Evolutionary conservation across 139 green algal genomes (phyloP).

Genomic region (Astrephomene gubernaculifera): DNA sequence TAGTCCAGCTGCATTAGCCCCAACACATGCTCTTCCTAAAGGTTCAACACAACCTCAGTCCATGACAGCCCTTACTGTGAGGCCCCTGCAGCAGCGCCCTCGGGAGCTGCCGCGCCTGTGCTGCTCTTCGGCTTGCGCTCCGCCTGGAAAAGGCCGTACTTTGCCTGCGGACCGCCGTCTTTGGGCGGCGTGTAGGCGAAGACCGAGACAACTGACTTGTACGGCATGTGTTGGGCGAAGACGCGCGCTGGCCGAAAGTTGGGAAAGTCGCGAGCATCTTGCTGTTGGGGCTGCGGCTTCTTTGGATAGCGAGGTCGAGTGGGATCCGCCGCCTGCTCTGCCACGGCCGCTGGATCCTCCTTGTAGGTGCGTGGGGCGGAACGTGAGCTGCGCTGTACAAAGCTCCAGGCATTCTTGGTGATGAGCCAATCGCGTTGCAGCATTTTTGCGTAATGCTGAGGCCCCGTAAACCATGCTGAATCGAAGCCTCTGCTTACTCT

Average conservation of each 20-base stretch:
- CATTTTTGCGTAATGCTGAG: slow-evolving; percentile 46
- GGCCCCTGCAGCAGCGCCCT: too few species aligned
- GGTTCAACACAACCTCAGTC: too few species aligned
- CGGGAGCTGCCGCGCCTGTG: too few species aligned
- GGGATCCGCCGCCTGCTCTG: slow-evolving; percentile 3
- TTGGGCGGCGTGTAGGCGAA: slow-evolving; percentile 46
- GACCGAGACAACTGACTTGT: slow-evolving; percentile 50
- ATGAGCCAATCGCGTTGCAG: slow-evolving; percentile 57
- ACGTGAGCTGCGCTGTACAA: slow-evolving; percentile 38
- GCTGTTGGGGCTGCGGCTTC: slow-evolving; percentile 21
- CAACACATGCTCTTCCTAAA: too few species aligned
- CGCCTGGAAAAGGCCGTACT: slow-evolving; percentile 53
- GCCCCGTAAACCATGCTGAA: slow-evolving; percentile 46
- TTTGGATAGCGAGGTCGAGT: slow-evolving; percentile 31
- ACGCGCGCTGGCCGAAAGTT: slow-evolving; percentile 50
- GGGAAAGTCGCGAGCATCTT: slow-evolving; percentile 44
- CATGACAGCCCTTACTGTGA: too few species aligned
- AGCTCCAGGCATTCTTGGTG: slow-evolving; percentile 48
- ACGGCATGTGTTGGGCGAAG: slow-evolving; percentile 54
- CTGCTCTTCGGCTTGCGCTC: slow-evolving; percentile 17
- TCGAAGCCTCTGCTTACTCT: slow-evolving; percentile 45
- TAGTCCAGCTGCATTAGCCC: too few species aligned
- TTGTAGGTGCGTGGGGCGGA: slow-evolving; percentile 40
- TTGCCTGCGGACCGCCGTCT: slow-evolving; percentile 44
- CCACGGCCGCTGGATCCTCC: background rate